These are phyloP conservation scores for Seiridium cupressi DNA, from an alignment of 2,329 filamentous ascomycete species.

Conservation along the genomic window DNA sequence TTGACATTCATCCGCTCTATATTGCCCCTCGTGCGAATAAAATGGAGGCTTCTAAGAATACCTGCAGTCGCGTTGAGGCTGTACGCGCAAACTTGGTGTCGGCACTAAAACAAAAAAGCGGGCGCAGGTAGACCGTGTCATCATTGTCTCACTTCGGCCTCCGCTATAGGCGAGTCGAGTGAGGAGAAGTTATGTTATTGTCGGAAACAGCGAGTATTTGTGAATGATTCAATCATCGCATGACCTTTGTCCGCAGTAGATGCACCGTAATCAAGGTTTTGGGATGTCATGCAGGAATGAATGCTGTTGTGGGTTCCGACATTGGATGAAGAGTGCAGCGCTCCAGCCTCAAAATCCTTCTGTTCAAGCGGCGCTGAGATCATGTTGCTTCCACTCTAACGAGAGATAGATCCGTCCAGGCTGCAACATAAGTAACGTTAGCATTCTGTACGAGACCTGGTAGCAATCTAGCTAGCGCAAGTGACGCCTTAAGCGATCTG, in stretches of 20 bases:
- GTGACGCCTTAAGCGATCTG: too few relatives aligned
- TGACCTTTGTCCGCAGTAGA: background rate
- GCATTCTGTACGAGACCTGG: too few relatives aligned
- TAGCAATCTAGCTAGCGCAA: too few relatives aligned
- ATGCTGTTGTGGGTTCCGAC: too few relatives aligned
- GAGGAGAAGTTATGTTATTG: background rate
- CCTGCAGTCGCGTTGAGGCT: slow-evolving; percentile 1
- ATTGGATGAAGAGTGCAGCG: too few relatives aligned
- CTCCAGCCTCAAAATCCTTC: too few relatives aligned
- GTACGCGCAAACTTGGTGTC: background rate
- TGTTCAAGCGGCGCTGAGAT: too few relatives aligned
- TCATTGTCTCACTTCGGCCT: slow-evolving; percentile 10
- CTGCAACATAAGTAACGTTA: too few relatives aligned
- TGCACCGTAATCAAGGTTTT: background rate
- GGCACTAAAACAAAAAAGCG: background rate
- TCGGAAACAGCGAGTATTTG: slow-evolving; percentile 8
- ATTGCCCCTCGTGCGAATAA: too few relatives aligned
- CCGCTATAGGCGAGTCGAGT: slow-evolving; percentile 3
- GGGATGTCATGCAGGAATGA: background rate
- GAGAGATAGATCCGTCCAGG: too few relatives aligned
- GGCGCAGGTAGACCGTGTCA: slow-evolving; percentile 5
- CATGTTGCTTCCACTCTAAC: too few relatives aligned
- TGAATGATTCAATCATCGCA: background rate
- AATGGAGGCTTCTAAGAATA: slow-evolving; percentile 4
- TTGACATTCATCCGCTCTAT: too few relatives aligned